These are phyloP conservation scores for Allium cepa DNA, from an alignment of 106 monocot genomes.

Conservation along the genomic window DNA sequence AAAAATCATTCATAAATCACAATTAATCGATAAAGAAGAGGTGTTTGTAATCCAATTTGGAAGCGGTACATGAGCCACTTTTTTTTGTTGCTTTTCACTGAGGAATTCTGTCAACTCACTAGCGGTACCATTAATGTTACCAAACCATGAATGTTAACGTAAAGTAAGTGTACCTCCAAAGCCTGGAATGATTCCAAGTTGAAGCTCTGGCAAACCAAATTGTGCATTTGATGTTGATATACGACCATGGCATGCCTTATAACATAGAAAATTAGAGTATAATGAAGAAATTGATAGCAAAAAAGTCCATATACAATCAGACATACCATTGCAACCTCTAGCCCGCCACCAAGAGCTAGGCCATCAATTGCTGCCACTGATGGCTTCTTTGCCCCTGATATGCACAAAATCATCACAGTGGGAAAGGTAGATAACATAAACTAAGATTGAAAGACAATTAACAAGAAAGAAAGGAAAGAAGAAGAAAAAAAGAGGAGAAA, in stretches of 20 bases:
- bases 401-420: not conserved
- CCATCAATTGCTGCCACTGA: slow-evolving; percentile 93
- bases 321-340: slow-evolving; percentile 90
- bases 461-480: too few relatives aligned
- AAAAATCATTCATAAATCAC: too few relatives aligned
- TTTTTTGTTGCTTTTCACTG: too few relatives aligned
- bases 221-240: slow-evolving; percentile 62
- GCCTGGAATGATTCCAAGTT: slow-evolving; percentile 71
- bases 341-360: slow-evolving; percentile 89
- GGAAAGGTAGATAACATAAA: not conserved
- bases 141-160: not conserved
- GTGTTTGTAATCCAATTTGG: too few relatives aligned
- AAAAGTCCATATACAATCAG: not conserved
- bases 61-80: too few relatives aligned
- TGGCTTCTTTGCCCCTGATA: slow-evolving; percentile 75
- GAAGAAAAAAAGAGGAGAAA: too few relatives aligned
- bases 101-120: too few relatives aligned
- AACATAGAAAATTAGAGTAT: slow-evolving; percentile 26
- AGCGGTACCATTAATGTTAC: not conserved
- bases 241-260: slow-evolving; percentile 81
- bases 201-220: slow-evolving; percentile 55
- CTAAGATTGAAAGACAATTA: not conserved
- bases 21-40: too few relatives aligned
- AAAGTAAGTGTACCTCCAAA: slow-evolving; percentile 60
- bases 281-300: not conserved